phyloP scores from a whole-genome alignment of 108 stramenopile species.

The Cyclotella sp. region DNA sequence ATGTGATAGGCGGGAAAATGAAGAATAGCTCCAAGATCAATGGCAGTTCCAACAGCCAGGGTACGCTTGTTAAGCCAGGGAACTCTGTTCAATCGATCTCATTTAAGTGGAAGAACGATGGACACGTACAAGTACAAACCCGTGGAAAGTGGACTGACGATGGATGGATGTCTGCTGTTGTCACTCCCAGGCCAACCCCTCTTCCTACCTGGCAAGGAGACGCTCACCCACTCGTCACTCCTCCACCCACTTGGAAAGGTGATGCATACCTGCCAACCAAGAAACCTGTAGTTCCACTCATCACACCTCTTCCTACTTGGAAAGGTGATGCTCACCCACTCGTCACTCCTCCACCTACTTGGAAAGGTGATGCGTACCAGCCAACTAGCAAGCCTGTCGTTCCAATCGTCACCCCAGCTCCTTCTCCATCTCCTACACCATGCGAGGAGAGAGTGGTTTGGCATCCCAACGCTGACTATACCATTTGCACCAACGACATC shows the following conservation, averaged over 20 bases:
- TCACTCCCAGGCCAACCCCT: neutral
- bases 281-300: neutral
- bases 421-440: constrained; percentile 17
- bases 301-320: constrained; percentile 16
- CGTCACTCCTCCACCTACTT: neutral
- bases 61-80: neutral
- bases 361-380: constrained; percentile 8
- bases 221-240: neutral
- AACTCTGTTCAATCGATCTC: neutral
- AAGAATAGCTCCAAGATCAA: neutral
- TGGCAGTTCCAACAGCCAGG: neutral
- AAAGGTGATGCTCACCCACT: constrained; percentile 13
- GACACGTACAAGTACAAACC: neutral
- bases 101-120: constrained; percentile 11
- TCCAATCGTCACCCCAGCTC: neutral
- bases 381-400: constrained; percentile 2
- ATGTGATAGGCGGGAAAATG: neutral
- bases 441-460: constrained; percentile 19
- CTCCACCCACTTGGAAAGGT: neutral
- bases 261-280: constrained; percentile 10
- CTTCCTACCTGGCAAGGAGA: constrained; percentile 16
- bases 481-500: constrained; percentile 26
- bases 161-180: neutral
- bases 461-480: constrained; percentile 21
- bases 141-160: constrained; percentile 21